Evolutionary conservation across 2,329 filamentous ascomycete genomes (phyloP), one percentile per base, ranked within the genome.

Genomic region (Pseudocercospora pini-densiflorae): DNA sequence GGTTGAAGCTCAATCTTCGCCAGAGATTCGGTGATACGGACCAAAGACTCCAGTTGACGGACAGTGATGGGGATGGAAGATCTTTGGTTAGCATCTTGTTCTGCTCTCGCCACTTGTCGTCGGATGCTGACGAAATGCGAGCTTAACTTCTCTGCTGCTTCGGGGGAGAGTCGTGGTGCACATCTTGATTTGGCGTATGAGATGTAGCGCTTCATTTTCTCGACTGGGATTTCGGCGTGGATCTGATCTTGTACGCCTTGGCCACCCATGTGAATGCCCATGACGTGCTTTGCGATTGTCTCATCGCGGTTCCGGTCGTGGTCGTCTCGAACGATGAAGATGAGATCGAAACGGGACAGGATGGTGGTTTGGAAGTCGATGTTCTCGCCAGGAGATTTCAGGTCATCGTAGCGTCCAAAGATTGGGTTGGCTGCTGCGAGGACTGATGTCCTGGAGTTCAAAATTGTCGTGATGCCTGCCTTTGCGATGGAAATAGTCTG

Each of bases 291-390:
- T 12, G 95, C 95, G 75, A 99, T 98, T 3, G 87, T 90, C 82
- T 97, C 93, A 77, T 99, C 95, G 75, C 94, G 92, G 64, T 88
- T 90, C 53, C 92, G 88, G 68, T 94, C 92, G 78, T 99, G 95
- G 68, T 97, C 93, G 78, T 99, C 95, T 73, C 92, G 92, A 69
- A 99, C 94, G 72, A 99, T 97, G 83, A 98, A 99, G 71, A 99
- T 98, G 92, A 99, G 97, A 80, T 99, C 95, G 79, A 99, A 99
- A 86, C 95, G 92, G 2, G 94, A 98, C 71, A 99, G 79, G 75
- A 99, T 98, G 3, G 95, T 99, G 0, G 95, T 99, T 77, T 99
- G 95, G 81, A 99, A 99, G 80, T 99, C 95, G 72, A 99, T 99
- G 77, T 99, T 99, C 80, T 99, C 95, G 66, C 95, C 95, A 0